phyloP scores from a whole-genome alignment of 2,329 filamentous ascomycete species.

The Claviceps sp. region DNA sequence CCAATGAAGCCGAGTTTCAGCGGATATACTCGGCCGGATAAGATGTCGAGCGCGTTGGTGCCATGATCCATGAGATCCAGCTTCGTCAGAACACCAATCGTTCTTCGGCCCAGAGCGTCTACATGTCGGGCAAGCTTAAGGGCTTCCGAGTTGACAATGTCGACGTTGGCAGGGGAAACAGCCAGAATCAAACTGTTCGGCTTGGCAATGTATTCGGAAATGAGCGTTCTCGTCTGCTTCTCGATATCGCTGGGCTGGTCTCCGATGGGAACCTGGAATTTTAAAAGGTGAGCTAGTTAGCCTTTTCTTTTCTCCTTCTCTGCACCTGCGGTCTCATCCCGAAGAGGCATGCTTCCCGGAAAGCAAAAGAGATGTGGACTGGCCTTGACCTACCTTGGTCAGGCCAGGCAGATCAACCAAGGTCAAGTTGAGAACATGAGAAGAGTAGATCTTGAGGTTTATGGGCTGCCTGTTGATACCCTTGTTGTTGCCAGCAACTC shows the following conservation, averaged over 20 bases:
- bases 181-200: conserved; percentile 96
- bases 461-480: conserved; percentile 96
- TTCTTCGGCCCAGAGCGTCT: conserved; percentile 83
- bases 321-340: background rate
- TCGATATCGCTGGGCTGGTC: conserved; percentile 97
- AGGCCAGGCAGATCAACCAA: conserved; percentile 90
- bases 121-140: conserved; percentile 95
- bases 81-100: conserved; percentile 94
- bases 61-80: conserved; percentile 98
- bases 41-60: conserved; percentile 91
- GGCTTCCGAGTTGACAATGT: conserved; percentile 95
- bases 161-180: conserved; percentile 93
- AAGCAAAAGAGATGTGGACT: background rate
- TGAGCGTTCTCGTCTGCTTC: conserved; percentile 92
- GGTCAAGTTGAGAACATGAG: conserved; percentile 90
- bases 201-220: conserved; percentile 96
- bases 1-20: conserved; percentile 96
- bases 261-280: conserved; percentile 70
- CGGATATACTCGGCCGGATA: conserved; percentile 94
- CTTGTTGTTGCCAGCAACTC: conserved; percentile 89
- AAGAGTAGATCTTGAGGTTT: conserved; percentile 97
- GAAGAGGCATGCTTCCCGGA: conserved; percentile 6
- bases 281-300: background rate
- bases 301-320: background rate
- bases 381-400: conserved; percentile 57